Evolutionary conservation across 208 protist genomes (phyloP).

Genomic region (Leishmania mexicana): DNA sequence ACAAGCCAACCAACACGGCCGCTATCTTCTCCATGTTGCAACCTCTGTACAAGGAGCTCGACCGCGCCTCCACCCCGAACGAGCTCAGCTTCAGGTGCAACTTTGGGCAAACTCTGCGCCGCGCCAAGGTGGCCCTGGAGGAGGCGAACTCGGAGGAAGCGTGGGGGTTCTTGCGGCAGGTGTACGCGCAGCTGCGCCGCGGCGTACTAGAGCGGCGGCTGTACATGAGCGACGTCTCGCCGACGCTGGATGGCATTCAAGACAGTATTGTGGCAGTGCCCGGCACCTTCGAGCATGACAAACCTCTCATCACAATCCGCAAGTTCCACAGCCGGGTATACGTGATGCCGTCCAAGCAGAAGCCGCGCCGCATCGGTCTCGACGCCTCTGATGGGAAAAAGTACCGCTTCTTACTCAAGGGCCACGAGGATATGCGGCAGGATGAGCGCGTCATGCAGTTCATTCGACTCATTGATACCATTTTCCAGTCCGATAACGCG

Average conservation of each 20-base stretch:
- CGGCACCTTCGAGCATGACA: constrained; percentile 94
- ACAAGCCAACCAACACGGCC: constrained; percentile 93
- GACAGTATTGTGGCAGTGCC: constrained; percentile 98
- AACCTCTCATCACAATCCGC: constrained; percentile 94
- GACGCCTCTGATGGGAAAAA: constrained; percentile 94
- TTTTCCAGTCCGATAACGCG: constrained; percentile 92
- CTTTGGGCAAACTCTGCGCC: constrained; percentile 67
- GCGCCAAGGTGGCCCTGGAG: constrained; percentile 63
- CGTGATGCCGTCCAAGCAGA: constrained; percentile 99
- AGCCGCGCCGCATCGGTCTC: constrained; percentile 98
- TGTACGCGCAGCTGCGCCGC: constrained; percentile 84
- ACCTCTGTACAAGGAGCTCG: constrained; percentile 96
- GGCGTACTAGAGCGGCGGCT: constrained; percentile 73
- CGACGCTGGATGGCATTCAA: constrained; percentile 90
- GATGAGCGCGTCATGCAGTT: constrained; percentile 99
- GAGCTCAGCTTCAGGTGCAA: constrained; percentile 95
- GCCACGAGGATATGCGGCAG: constrained; percentile 98
- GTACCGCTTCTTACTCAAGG: constrained; percentile 99
- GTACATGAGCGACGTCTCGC: constrained; percentile 91
- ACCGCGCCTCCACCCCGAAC: constrained; percentile 90
- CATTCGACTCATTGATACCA: constrained; percentile 99
- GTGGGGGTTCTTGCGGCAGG: constrained; percentile 84
- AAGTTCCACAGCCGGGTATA: constrained; percentile 93
- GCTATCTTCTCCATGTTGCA: constrained; percentile 93
- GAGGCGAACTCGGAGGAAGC: constrained; percentile 59